Conservation (phyloP, 495 filamentous ascomycete species). For the Xylaria grammica region DNA sequence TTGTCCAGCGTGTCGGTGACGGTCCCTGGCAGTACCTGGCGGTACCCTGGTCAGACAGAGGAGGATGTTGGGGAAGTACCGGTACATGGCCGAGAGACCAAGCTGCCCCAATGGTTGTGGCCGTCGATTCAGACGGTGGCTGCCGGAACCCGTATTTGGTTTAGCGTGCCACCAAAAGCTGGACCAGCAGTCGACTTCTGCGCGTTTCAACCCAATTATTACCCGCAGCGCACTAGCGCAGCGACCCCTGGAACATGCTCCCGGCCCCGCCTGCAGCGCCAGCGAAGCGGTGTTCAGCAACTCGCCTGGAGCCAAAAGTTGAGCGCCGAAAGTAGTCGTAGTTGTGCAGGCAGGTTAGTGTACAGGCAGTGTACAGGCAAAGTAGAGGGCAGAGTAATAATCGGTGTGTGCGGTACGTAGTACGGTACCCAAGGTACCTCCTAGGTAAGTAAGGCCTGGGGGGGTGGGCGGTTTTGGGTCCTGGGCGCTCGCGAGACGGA, state of each 20-base stretch:
- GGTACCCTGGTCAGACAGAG: background rate
- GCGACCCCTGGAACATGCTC: background rate
- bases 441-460: no score
- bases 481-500: no score
- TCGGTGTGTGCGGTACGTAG: no score
- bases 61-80: constrained; percentile 23
- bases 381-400: background rate
- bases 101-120: constrained; percentile 24
- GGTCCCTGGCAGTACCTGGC: constrained; percentile 5
- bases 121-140: background rate
- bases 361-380: constrained; percentile 10
- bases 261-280: constrained; percentile 20
- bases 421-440: no score
- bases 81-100: constrained; percentile 5
- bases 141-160: constrained; percentile 16
- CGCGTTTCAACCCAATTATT: constrained; percentile 20
- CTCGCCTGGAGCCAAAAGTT: constrained; percentile 22
- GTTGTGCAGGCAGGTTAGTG: constrained; percentile 7
- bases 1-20: constrained; percentile 17
- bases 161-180: constrained; percentile 16
- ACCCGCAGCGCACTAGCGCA: constrained; percentile 18
- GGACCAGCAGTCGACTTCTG: background rate
- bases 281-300: constrained; percentile 20
- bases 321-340: constrained; percentile 21
- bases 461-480: no score